phyloP scores from a whole-genome alignment of 2,329 filamentous ascomycete species.

The Pseudocercospora vitis region DNA sequence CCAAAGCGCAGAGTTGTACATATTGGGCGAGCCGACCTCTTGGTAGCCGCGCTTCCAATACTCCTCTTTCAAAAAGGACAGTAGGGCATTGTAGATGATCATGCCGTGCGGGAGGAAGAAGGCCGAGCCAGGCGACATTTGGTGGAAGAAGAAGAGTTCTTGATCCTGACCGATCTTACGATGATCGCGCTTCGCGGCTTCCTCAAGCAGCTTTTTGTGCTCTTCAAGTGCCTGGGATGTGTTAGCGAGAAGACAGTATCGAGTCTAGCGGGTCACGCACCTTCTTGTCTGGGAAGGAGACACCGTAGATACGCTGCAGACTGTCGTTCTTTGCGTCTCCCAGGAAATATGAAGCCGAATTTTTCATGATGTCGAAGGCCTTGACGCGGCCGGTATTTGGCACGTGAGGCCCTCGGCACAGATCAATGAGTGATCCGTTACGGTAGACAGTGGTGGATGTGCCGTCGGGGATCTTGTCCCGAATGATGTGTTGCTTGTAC shows the following conservation, averaged over 20 bases:
- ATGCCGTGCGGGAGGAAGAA: slow-evolving; percentile 82
- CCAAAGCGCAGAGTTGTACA: slow-evolving; percentile 93
- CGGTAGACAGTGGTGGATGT: slow-evolving; percentile 92
- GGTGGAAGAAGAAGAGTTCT: slow-evolving; percentile 96
- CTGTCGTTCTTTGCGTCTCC: slow-evolving; percentile 93
- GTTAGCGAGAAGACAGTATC: not conserved
- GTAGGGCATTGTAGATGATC: slow-evolving; percentile 87
- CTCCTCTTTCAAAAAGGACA: slow-evolving; percentile 76
- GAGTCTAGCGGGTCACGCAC: slow-evolving; percentile 46
- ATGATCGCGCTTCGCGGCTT: slow-evolving; percentile 97
- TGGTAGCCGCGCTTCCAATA: slow-evolving; percentile 93
- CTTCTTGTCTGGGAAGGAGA: slow-evolving; percentile 97
- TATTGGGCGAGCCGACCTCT: slow-evolving; percentile 93
- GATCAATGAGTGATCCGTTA: slow-evolving; percentile 89
- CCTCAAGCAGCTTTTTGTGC: slow-evolving; percentile 91
- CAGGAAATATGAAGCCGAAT: slow-evolving; percentile 84
- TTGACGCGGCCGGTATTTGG: slow-evolving; percentile 92
- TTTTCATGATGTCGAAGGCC: slow-evolving; percentile 90
- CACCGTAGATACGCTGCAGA: slow-evolving; percentile 92
- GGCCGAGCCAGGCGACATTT: slow-evolving; percentile 85
- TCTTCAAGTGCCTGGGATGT: slow-evolving; percentile 60
- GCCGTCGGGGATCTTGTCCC: slow-evolving; percentile 84
- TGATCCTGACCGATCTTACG: slow-evolving; percentile 91
- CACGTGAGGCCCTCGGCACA: slow-evolving; percentile 93
- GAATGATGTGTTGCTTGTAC: slow-evolving; percentile 98